phyloP scores from a whole-genome alignment of 108 stramenopile species.

The Cyclostephanos tholiformis region DNA sequence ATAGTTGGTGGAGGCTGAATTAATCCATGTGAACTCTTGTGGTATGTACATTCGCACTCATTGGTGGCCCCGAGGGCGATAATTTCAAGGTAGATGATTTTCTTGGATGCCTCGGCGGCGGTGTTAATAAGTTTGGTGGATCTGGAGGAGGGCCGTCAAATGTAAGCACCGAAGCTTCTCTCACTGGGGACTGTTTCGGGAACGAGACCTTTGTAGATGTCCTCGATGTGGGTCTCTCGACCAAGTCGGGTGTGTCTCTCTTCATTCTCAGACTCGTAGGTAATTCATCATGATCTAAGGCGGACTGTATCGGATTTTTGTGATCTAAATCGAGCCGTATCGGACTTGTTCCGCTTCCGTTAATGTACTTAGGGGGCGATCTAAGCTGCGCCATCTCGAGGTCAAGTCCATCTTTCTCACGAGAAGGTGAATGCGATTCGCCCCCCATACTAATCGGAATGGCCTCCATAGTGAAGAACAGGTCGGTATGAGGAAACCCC shows the following conservation, averaged over 20 bases:
- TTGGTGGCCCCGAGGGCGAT: too few species aligned
- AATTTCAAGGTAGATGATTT: too few species aligned
- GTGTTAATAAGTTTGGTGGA: neutral
- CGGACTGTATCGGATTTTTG: neutral
- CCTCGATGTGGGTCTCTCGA: conserved; percentile 11
- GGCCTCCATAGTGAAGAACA: conserved; percentile 34
- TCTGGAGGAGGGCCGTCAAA: neutral
- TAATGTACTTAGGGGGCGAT: neutral
- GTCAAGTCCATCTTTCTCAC: conserved; percentile 1
- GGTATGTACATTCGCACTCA: neutral
- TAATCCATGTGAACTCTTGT: too few species aligned
- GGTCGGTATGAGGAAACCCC: conserved; percentile 39
- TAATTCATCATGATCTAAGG: conserved; percentile 1
- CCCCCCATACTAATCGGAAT: conserved; percentile 49
- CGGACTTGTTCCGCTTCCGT: neutral
- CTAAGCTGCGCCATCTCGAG: conserved; percentile 6
- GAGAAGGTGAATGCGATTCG: neutral
- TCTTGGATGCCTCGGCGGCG: neutral
- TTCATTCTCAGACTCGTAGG: conserved; percentile 21
- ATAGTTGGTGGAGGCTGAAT: neutral
- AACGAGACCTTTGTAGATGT: conserved; percentile 15
- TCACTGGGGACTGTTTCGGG: conserved; percentile 10
- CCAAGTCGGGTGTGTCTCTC: conserved; percentile 12
- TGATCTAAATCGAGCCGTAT: neutral
- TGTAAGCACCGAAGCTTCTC: neutral